phyloP scores from a whole-genome alignment of 1,284 basidiomycete species.

The Xerocomus cyaneibrunnescens region DNA sequence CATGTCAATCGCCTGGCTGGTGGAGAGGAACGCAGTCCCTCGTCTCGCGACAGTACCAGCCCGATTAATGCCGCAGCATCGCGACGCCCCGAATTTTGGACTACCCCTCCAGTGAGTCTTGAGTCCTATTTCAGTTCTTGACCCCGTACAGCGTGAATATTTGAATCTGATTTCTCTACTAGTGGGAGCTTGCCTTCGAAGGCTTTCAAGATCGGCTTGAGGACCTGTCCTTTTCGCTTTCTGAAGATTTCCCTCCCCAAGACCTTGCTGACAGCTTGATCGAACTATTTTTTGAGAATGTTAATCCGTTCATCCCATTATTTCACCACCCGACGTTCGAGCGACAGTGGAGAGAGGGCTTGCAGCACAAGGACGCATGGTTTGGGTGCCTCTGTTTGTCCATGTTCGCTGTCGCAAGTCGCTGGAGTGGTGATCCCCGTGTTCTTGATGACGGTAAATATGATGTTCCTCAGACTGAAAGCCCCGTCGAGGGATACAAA shows the following conservation, averaged over 20 bases:
- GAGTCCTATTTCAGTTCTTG: background rate
- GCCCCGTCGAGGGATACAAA: constrained; percentile 29
- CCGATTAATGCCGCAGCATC: constrained; percentile 25
- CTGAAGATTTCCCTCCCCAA: constrained; percentile 52
- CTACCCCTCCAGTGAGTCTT: constrained; percentile 36
- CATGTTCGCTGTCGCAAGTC: constrained; percentile 71
- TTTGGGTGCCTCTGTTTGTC: constrained; percentile 55
- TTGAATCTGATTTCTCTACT: constrained; percentile 4
- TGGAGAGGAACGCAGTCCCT: constrained; percentile 16
- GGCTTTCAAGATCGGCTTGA: constrained; percentile 40
- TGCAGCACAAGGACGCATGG: constrained; percentile 59
- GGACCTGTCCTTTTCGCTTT: constrained; percentile 39
- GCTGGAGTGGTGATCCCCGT: constrained; percentile 65
- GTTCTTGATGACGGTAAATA: constrained; percentile 47
- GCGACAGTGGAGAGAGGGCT: constrained; percentile 51
- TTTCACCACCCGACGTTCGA: constrained; percentile 71
- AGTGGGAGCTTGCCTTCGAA: constrained; percentile 66
- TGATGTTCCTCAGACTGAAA: constrained; percentile 18
- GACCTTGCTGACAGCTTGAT: constrained; percentile 60
- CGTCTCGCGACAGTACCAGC: constrained; percentile 21
- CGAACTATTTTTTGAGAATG: constrained; percentile 61
- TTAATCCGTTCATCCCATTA: constrained; percentile 59
- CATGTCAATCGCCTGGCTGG: constrained; percentile 37
- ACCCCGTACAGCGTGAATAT: background rate
- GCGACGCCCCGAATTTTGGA: constrained; percentile 38